Evolutionary conservation across 768 basidiomycete species (phyloP).

Genomic region (Amanita exitialis): DNA sequence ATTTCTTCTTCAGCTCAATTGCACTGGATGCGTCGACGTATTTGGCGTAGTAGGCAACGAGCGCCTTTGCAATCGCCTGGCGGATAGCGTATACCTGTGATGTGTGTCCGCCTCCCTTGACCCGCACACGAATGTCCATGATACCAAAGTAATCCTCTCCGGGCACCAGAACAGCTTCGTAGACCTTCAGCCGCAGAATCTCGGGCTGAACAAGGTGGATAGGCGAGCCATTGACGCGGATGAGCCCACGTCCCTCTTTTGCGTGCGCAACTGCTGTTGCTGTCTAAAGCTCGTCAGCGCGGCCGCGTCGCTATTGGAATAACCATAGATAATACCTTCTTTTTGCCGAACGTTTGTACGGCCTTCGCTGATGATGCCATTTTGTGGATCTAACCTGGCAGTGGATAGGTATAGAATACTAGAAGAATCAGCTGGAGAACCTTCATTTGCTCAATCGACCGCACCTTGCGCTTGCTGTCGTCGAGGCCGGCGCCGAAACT

Average conservation of each 20-base stretch:
- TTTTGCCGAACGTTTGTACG: conserved; percentile 99
- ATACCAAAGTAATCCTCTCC: conserved; percentile 81
- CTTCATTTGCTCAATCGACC: conserved; percentile 1
- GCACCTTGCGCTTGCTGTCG: conserved; percentile 35
- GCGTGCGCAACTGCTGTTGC: conserved; percentile 97
- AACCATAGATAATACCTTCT: conserved; percentile 63
- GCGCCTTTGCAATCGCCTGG: conserved; percentile 95
- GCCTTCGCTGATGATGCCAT: conserved; percentile 76
- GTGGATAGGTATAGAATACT: conserved; percentile 9
- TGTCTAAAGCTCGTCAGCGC: conserved; percentile 43
- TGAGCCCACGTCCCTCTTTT: conserved; percentile 91
- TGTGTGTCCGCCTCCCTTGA: conserved; percentile 98
- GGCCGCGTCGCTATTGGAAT: conserved; percentile 7
- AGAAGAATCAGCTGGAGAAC: neutral
- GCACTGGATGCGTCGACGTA: conserved; percentile 97
- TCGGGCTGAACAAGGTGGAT: conserved; percentile 93
- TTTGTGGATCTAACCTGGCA: conserved; percentile 26
- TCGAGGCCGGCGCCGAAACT: conserved; percentile 30
- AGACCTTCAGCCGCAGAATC: conserved; percentile 95
- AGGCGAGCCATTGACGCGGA: conserved; percentile 95
- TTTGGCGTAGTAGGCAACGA: conserved; percentile 98
- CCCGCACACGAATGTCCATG: conserved; percentile 95
- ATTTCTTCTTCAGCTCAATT: conserved; percentile 95
- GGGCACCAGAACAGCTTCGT: conserved; percentile 92
- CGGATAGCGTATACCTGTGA: conserved; percentile 98